phyloP scores from a whole-genome alignment of 805 yeast genomes.

The Candida cerambycidarum region DNA sequence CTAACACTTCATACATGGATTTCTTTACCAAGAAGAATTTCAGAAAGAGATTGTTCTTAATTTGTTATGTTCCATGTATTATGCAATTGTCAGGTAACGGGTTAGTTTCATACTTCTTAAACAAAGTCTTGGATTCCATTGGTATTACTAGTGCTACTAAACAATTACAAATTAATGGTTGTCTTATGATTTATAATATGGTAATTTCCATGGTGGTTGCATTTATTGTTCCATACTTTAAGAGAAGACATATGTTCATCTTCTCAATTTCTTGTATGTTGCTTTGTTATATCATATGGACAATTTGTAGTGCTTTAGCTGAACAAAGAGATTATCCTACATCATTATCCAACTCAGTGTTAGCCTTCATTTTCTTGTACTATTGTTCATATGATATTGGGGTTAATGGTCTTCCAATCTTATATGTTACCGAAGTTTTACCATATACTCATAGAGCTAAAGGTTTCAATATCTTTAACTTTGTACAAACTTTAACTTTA shows the following conservation, averaged over 20 bases:
- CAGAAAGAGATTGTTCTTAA: slow-evolving; percentile 15
- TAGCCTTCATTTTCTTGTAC: slow-evolving; percentile 26
- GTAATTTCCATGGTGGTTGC: slow-evolving; percentile 22
- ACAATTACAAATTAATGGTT: slow-evolving; percentile 52
- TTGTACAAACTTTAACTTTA: slow-evolving; percentile 19
- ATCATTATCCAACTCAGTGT: slow-evolving; percentile 18
- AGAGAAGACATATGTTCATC: slow-evolving; percentile 29
- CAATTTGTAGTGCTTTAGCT: slow-evolving; percentile 23
- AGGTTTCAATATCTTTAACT: slow-evolving; percentile 34
- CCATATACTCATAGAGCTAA: slow-evolving; percentile 42
- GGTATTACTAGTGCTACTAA: slow-evolving; percentile 49
- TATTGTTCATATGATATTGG: slow-evolving; percentile 23
- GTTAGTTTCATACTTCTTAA: slow-evolving; percentile 50
- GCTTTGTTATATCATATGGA: slow-evolving; percentile 26
- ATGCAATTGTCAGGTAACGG: slow-evolving; percentile 47
- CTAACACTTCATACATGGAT: slow-evolving; percentile 14
- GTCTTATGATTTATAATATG: slow-evolving; percentile 49
- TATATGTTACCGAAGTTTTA: slow-evolving; percentile 45
- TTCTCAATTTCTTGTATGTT: slow-evolving; percentile 26
- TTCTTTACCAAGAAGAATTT: slow-evolving; percentile 13
- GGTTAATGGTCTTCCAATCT: slow-evolving; percentile 48
- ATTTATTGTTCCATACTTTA: slow-evolving; percentile 20
- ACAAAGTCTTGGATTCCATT: slow-evolving; percentile 50
- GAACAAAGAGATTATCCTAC: slow-evolving; percentile 19
- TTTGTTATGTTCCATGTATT: slow-evolving; percentile 12